Percentiles rank a stretch among this genome's conserved stretches.
phyloP scores from a whole-genome alignment of 805 yeast species.

The Metschnikowia hibisci region DNA sequence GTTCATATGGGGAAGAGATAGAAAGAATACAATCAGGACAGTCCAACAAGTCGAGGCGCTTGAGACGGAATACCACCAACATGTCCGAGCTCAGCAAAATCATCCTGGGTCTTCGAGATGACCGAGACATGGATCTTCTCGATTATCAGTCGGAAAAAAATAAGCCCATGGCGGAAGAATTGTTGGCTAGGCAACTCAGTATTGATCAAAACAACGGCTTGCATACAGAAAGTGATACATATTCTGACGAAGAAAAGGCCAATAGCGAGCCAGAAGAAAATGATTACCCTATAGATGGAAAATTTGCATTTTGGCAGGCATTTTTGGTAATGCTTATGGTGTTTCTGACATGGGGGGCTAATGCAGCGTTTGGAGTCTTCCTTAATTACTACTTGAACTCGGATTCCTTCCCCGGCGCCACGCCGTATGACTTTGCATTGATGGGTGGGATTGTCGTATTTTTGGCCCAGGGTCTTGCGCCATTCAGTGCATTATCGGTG shows the following conservation, averaged over 20 bases:
- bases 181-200: slow-evolving; percentile 10
- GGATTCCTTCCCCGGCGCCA: slow-evolving; percentile 48
- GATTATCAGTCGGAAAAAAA: slow-evolving; percentile 11
- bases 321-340: slow-evolving; percentile 35
- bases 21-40: slow-evolving; percentile 5
- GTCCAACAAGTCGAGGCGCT: slow-evolving; percentile 6
- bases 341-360: slow-evolving; percentile 56
- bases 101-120: slow-evolving; percentile 16
- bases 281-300: slow-evolving; percentile 18
- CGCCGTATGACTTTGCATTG: slow-evolving; percentile 56
- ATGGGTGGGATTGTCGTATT: slow-evolving; percentile 65
- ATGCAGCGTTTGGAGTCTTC: slow-evolving; percentile 56
- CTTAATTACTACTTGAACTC: slow-evolving; percentile 46
- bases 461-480: slow-evolving; percentile 58
- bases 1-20: slow-evolving; percentile 1
- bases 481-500: slow-evolving; percentile 38
- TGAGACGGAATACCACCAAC: slow-evolving; percentile 11
- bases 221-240: background rate
- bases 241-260: background rate
- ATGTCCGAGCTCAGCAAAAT: slow-evolving; percentile 15
- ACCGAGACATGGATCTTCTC: slow-evolving; percentile 14
- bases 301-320: slow-evolving; percentile 21
- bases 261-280: background rate
- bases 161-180: slow-evolving; percentile 14
- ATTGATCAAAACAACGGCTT: background rate